A percentile compares a stretch with the other conserved stretches of the same genome.
Conservation (phyloP, 2,329 filamentous ascomycete species). For the Pseudocercospora vitis region DNA sequence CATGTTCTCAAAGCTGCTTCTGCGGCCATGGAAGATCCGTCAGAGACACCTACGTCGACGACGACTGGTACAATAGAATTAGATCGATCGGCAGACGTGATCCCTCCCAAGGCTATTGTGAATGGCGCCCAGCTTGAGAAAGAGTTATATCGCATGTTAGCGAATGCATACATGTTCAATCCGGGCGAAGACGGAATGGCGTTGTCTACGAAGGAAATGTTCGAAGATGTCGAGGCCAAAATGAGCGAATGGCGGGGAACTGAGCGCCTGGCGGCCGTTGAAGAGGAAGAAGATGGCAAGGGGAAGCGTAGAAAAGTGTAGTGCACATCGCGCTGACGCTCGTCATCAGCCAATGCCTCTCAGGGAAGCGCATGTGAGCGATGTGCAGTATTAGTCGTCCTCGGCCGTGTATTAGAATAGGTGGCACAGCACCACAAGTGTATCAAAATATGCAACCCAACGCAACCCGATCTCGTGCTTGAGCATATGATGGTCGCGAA, state of each 20-base stretch:
- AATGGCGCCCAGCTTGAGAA: slow-evolving; percentile 91
- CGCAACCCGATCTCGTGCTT: no score
- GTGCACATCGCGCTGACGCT: slow-evolving; percentile 7
- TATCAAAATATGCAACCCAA: no score
- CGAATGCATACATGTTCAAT: slow-evolving; percentile 98
- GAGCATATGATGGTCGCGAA: no score
- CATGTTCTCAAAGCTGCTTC: slow-evolving; percentile 60
- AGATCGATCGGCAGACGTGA: slow-evolving; percentile 70
- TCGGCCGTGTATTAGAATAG: no score
- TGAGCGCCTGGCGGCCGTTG: slow-evolving; percentile 48
- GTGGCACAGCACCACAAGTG: no score
- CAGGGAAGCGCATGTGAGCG: slow-evolving; percentile 1
- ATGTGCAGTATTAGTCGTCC: no score
- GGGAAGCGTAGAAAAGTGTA: slow-evolving; percentile 30
- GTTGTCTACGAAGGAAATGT: slow-evolving; percentile 86
- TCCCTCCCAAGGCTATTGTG: slow-evolving; percentile 85
- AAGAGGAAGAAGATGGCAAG: slow-evolving; percentile 33
- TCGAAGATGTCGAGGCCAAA: slow-evolving; percentile 77
- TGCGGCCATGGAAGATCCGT: slow-evolving; percentile 54
- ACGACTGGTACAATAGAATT: slow-evolving; percentile 54
- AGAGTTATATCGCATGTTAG: slow-evolving; percentile 94
- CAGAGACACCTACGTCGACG: slow-evolving; percentile 51
- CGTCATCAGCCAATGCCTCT: background rate
- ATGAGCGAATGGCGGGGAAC: slow-evolving; percentile 74
- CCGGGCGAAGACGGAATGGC: slow-evolving; percentile 87